phyloP scores from a whole-genome alignment of 2,329 filamentous ascomycete genomes.

The Aspergillus udagawae region DNA sequence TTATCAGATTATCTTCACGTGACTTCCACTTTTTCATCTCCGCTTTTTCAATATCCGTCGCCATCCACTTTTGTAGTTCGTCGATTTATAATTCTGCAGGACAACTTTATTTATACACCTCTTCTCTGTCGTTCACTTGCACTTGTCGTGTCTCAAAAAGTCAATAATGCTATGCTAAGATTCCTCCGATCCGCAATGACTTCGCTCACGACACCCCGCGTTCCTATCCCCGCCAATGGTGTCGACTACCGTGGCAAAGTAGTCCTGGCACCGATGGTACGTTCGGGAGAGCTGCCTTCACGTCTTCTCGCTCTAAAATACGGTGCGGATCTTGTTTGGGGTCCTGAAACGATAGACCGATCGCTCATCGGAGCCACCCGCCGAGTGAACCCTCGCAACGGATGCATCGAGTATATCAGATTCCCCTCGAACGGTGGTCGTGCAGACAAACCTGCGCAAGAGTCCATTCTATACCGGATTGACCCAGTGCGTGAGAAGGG shows the following conservation, averaged over 20 bases:
- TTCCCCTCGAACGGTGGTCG: conserved; percentile 64
- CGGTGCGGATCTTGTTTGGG: conserved; percentile 96
- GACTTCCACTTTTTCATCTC: conserved; percentile 12
- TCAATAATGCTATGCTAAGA: conserved; percentile 38
- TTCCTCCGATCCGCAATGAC: conserved; percentile 55
- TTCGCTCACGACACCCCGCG: conserved; percentile 50
- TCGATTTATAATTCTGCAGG: neutral
- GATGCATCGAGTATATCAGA: conserved; percentile 81
- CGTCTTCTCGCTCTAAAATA: conserved; percentile 87
- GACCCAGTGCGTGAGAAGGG: conserved; percentile 72
- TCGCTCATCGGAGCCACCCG: conserved; percentile 84
- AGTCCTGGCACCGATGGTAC: conserved; percentile 95
- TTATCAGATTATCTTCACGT: conserved; percentile 24
- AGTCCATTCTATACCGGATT: conserved; percentile 77
- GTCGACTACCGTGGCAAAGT: conserved; percentile 93
- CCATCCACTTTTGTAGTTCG: neutral
- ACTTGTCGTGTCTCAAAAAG: neutral
- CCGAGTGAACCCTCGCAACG: conserved; percentile 68
- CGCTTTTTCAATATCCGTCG: conserved; percentile 2
- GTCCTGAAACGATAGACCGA: conserved; percentile 90
- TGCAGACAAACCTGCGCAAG: conserved; percentile 37
- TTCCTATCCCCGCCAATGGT: conserved; percentile 80
- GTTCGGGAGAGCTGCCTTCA: conserved; percentile 91
- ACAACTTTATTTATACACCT: neutral
- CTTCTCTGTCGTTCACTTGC: neutral